phyloP scores from a whole-genome alignment of 768 basidiomycete genomes.

The Heimioporus sp. region DNA sequence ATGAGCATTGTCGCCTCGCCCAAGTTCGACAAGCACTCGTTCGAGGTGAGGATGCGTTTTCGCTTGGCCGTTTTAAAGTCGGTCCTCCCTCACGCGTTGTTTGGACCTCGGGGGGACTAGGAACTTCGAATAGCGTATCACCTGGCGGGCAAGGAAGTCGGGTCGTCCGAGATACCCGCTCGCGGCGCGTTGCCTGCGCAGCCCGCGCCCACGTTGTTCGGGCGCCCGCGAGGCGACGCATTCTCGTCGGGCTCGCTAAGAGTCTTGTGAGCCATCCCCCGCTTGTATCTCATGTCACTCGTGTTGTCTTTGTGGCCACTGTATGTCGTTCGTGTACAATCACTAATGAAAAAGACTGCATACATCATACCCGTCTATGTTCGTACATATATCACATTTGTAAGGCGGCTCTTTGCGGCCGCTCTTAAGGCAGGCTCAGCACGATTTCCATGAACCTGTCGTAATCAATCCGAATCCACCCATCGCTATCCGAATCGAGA shows the following conservation, averaged over 20 bases:
- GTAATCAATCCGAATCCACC: constrained; percentile 51
- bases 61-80: too few relatives aligned
- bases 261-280: constrained; percentile 6
- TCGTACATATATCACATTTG: constrained; percentile 10
- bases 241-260: constrained; percentile 26
- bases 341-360: neutral
- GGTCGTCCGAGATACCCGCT: constrained; percentile 36
- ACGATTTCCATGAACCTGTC: constrained; percentile 55
- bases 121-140: constrained; percentile 50
- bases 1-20: constrained; percentile 37
- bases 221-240: constrained; percentile 32
- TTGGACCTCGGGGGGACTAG: constrained; percentile 24
- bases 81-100: too few relatives aligned
- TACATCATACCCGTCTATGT: neutral
- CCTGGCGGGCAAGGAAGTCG: constrained; percentile 43
- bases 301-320: constrained; percentile 1
- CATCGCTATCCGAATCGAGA: constrained; percentile 62
- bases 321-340: neutral
- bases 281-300: neutral
- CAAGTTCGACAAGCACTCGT: constrained; percentile 42
- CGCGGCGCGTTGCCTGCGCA: constrained; percentile 24
- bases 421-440: constrained; percentile 42
- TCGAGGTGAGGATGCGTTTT: constrained; percentile 39
- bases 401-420: too few relatives aligned
- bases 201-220: constrained; percentile 21